Base-by-base conservation (phyloP, 306 rosid species). In the Prunus padus region DNA sequence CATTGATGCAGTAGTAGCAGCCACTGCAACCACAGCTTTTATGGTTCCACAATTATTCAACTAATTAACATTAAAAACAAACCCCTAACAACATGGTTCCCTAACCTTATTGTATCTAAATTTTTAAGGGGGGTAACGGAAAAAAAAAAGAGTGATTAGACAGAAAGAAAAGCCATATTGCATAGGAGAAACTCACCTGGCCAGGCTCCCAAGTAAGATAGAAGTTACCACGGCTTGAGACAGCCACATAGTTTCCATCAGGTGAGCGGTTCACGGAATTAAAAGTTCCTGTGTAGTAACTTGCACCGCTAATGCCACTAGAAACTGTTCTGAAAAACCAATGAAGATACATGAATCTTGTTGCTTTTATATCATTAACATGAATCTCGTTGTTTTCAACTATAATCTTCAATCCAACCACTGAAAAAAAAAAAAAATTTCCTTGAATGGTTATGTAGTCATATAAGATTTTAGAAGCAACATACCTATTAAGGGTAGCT, bases 181-280 rank as follows among this genome's bases (percentile, higher is more conserved):
- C 60, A 63, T 71, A 61, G 60, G 73, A 79, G 66, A 64, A 50
- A 71, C 82, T 86, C 74, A 90, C 98, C 97, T 94, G 98, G 69
- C 98, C 97, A 77, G 97, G 98, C 83, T 94, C 95, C 98, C 98
- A 94, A 67, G 98, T 92, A 75, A 94, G 83, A 79, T 85, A 94
- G 92, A 94, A 94, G 91, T 94, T 94, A 52, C 98, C 98, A 49
- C 97, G 97, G 85, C 97, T 94, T 30, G 98, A 94, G 80, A 94
- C 98, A 45, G 97, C 98, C 60, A 94, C 98, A 82, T 94, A 94
- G 23, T 84, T 87, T 57, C 98, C 98, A 67, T 94, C 91, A 8
- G 98, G 97, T 20, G 97, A 94, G 80, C 97, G 97, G 68, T 88
- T 91, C 60, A 92, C 98, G 11, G 95, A 83, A 82, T 94, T 94